Evolutionary conservation across 1,139 yeast species (phyloP).

Genomic region (Candida mesenterica): DNA sequence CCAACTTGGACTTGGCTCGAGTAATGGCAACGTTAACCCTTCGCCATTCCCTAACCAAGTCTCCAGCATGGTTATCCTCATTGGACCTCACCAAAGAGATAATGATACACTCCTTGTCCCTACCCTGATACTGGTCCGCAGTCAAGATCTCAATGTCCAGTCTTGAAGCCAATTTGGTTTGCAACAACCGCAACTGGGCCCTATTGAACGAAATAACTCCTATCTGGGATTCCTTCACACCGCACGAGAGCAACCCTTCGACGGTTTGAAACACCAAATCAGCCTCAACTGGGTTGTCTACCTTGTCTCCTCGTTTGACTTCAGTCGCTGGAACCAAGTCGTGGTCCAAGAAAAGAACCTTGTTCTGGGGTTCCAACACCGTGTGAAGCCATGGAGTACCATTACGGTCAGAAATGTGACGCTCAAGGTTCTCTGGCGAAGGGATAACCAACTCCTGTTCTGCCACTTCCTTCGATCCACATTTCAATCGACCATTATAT

Average conservation of each 20-base stretch:
- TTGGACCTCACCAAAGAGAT: conserved; percentile 87
- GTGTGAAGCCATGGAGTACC: conserved; percentile 31
- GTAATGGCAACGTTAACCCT: conserved; percentile 93
- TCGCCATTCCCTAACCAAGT: conserved; percentile 82
- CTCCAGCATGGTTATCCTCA: conserved; percentile 65
- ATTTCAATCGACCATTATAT: conserved; percentile 69
- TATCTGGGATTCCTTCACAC: conserved; percentile 57
- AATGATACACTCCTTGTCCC: conserved; percentile 88
- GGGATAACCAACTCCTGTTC: conserved; percentile 29
- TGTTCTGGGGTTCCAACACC: conserved; percentile 34
- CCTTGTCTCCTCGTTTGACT: conserved; percentile 56
- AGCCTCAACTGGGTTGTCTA: conserved; percentile 74
- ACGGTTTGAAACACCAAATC: conserved; percentile 61
- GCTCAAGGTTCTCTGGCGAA: conserved; percentile 7
- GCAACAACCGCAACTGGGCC: conserved; percentile 65
- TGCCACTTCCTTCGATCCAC: conserved; percentile 70
- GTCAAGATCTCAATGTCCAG: conserved; percentile 73
- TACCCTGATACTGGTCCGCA: conserved; percentile 94
- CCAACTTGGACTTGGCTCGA: conserved; percentile 79
- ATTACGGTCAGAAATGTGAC: conserved; percentile 9
- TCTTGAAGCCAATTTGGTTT: conserved; percentile 38
- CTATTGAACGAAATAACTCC: conserved; percentile 91
- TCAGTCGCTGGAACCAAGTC: conserved; percentile 65
- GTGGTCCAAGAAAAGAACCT: conserved; percentile 77
- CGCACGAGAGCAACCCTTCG: conserved; percentile 56